Conservation (phyloP, 1,284 basidiomycete genomes). For the Ustilago tritici region DNA sequence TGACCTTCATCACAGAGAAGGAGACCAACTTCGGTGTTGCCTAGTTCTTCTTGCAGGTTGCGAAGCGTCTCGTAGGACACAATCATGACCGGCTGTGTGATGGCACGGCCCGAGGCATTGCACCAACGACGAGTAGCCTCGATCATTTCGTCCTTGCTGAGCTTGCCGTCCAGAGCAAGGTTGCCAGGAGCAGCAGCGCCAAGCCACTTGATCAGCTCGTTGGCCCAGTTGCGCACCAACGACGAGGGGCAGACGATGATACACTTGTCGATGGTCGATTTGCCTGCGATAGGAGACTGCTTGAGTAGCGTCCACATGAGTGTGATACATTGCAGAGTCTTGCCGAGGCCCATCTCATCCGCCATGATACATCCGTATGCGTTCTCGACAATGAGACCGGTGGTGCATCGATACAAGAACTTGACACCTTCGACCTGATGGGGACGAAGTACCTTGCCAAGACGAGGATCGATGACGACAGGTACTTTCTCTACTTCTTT, state of each 20-base stretch:
- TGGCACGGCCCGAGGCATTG: constrained; percentile 57
- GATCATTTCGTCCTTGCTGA: constrained; percentile 67
- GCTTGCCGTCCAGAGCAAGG: constrained; percentile 66
- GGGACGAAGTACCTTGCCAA: constrained; percentile 75
- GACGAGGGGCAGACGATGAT: constrained; percentile 98
- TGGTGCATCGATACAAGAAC: constrained; percentile 94
- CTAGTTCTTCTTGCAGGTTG: constrained; percentile 64
- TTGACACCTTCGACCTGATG: constrained; percentile 80
- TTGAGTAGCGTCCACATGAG: constrained; percentile 97
- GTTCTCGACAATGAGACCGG: constrained; percentile 89
- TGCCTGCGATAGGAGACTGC: constrained; percentile 89
- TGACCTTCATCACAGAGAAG: constrained; percentile 97
- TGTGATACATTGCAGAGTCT: constrained; percentile 96
- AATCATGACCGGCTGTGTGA: constrained; percentile 82
- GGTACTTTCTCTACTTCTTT: constrained; percentile 80
- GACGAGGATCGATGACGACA: constrained; percentile 92
- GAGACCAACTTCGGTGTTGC: constrained; percentile 79
- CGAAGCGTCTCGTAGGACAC: constrained; percentile 96
- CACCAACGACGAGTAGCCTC: constrained; percentile 66
- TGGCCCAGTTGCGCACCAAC: constrained; percentile 98
- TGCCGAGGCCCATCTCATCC: constrained; percentile 92
- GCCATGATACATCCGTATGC: constrained; percentile 99
- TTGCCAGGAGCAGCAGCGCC: constrained; percentile 63
- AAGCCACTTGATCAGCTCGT: constrained; percentile 78
- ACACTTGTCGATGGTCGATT: constrained; percentile 92